phyloP scores from a whole-genome alignment of 140 eudicot genomes.

The Oenanthe javanica region DNA sequence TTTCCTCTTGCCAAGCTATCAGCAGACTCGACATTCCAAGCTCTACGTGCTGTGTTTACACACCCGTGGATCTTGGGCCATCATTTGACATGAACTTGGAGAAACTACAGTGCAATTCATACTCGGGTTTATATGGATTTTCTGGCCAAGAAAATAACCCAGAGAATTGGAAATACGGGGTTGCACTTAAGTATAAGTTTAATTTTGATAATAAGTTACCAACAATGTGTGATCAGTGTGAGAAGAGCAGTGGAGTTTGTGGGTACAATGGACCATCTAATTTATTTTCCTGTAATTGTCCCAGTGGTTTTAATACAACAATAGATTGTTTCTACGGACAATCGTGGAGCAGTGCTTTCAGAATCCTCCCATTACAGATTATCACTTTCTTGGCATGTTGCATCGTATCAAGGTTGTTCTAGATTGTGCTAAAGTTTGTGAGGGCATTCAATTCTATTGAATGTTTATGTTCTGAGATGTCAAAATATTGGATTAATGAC shows the following conservation, averaged over 20 bases:
- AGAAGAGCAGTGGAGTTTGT: constrained; percentile 76
- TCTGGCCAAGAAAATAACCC: constrained; percentile 50
- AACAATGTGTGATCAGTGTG: constrained; percentile 50
- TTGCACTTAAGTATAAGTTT: constrained; percentile 71
- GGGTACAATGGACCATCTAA: constrained; percentile 54
- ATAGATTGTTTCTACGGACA: constrained; percentile 49
- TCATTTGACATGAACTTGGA: constrained; percentile 71
- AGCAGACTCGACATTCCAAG: constrained; percentile 48
- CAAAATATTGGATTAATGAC: background rate
- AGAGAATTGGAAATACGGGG: constrained; percentile 64
- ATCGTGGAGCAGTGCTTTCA: constrained; percentile 47
- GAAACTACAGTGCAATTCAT: constrained; percentile 60
- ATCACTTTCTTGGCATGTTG: constrained; percentile 25
- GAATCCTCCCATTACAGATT: constrained; percentile 24
- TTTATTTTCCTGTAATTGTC: constrained; percentile 61
- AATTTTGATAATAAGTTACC: constrained; percentile 81
- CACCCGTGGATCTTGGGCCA: constrained; percentile 91
- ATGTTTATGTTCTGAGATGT: constrained; percentile 7
- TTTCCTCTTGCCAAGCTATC: constrained; percentile 68
- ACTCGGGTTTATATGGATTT: constrained; percentile 64
- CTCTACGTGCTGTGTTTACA: constrained; percentile 77
- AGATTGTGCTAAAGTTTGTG: constrained; percentile 10
- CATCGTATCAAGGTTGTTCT: constrained; percentile 19
- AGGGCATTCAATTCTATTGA: background rate
- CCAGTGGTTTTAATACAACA: constrained; percentile 54